These are phyloP conservation scores for Wickerhamiella dianesei DNA, from an alignment of 805 yeast genomes.

Conservation along the genomic window DNA sequence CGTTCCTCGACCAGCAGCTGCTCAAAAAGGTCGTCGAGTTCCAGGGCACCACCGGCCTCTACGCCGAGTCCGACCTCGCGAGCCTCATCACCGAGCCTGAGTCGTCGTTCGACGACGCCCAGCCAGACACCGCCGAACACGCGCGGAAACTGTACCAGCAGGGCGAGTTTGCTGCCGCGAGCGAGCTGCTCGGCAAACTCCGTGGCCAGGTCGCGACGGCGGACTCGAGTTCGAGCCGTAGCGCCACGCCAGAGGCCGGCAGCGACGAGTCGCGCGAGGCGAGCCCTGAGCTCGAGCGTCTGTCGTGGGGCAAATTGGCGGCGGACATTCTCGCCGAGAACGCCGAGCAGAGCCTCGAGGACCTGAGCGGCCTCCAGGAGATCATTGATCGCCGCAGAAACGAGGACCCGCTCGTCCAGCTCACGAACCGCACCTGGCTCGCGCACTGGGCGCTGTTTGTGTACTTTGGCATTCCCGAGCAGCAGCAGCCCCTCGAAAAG, in stretches of 20 bases:
- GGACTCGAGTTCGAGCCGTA: conserved; percentile 21
- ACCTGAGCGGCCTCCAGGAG: conserved; percentile 42
- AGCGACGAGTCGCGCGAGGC: not conserved
- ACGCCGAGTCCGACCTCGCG: conserved; percentile 32
- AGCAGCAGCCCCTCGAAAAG: conserved; percentile 34
- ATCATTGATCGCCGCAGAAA: conserved; percentile 42
- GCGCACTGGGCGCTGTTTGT: conserved; percentile 59
- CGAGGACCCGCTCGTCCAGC: conserved; percentile 42
- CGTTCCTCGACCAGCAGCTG: conserved; percentile 50
- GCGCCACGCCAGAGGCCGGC: conserved; percentile 30
- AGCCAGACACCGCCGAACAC: conserved; percentile 29
- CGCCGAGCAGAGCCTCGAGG: conserved; percentile 41
- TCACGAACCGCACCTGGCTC: conserved; percentile 53
- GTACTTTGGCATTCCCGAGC: conserved; percentile 36
- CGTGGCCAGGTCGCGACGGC: conserved; percentile 17
- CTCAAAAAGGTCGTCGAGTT: conserved; percentile 40
- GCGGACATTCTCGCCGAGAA: conserved; percentile 41
- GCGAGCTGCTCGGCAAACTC: conserved; percentile 10
- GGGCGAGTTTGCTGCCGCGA: conserved; percentile 30
- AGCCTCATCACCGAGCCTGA: not conserved
- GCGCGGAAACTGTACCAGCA: conserved; percentile 23
- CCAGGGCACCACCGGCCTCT: conserved; percentile 28
- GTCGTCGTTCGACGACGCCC: conserved; percentile 1
- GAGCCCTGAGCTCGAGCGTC: conserved; percentile 5
- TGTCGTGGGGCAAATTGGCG: conserved; percentile 50